Percentiles rank a stretch among this genome's conserved stretches.
Conservation (phyloP, 1,284 basidiomycete species). For the Irpex lacteus region DNA sequence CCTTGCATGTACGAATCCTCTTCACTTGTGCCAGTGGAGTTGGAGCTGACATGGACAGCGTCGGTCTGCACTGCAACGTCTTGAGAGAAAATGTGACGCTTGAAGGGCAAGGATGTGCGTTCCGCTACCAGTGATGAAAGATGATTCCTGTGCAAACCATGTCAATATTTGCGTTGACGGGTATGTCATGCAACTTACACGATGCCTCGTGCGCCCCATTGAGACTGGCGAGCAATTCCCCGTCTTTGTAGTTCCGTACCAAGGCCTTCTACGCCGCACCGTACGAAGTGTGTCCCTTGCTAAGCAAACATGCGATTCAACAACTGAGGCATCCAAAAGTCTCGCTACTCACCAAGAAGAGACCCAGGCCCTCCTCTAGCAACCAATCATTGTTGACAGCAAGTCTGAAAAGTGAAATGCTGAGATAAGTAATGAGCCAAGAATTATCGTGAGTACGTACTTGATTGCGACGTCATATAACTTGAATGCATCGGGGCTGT, state of each 20-base stretch:
- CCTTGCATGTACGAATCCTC: constrained; percentile 32
- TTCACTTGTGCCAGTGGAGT: constrained; percentile 13
- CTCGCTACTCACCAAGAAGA: constrained; percentile 49
- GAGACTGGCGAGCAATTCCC: constrained; percentile 59
- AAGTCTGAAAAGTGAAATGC: constrained; percentile 34
- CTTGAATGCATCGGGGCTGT: constrained; percentile 55
- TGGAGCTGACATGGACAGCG: constrained; percentile 36
- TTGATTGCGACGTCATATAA: constrained; percentile 67
- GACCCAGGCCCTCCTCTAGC: constrained; percentile 65
- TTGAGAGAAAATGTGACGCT: constrained; percentile 51
- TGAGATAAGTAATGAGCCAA: not conserved
- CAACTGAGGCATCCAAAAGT: not conserved
- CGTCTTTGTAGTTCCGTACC: constrained; percentile 63
- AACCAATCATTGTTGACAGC: constrained; percentile 66
- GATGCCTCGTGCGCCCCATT: constrained; percentile 71
- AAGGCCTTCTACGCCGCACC: constrained; percentile 61
- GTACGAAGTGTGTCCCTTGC: constrained; percentile 72
- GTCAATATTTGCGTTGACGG: not conserved
- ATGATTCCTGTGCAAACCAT: constrained; percentile 37
- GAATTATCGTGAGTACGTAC: constrained; percentile 31
- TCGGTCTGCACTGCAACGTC: constrained; percentile 67
- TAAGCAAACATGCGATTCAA: constrained; percentile 25
- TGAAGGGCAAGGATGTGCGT: constrained; percentile 43
- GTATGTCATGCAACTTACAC: constrained; percentile 41
- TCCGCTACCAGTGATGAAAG: constrained; percentile 45